phyloP scores from a whole-genome alignment of 108 stramenopile genomes.

The Asterionellopsis glacialis region DNA sequence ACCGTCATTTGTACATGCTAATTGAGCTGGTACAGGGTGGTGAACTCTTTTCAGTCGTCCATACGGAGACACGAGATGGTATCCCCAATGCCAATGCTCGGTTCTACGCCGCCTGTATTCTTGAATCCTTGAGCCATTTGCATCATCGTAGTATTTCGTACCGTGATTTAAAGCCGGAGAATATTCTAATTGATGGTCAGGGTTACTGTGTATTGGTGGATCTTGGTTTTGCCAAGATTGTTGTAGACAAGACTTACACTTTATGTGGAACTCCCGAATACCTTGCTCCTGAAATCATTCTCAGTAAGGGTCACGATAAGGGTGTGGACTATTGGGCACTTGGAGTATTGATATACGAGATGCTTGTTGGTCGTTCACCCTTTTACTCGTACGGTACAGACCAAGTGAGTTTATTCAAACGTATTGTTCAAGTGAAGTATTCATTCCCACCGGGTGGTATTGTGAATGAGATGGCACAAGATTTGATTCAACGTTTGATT shows the following conservation, averaged over 20 bases:
- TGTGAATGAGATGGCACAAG: conserved; percentile 83
- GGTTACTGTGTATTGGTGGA: conserved; percentile 98
- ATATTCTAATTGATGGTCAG: conserved; percentile 83
- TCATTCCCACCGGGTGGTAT: conserved; percentile 82
- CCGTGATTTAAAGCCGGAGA: conserved; percentile 90
- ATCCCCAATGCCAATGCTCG: conserved; percentile 84
- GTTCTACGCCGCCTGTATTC: conserved; percentile 86
- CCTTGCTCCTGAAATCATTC: conserved; percentile 97
- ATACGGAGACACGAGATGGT: conserved; percentile 86
- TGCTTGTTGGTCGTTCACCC: conserved; percentile 95
- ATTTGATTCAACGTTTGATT: conserved; percentile 85
- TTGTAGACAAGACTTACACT: conserved; percentile 96
- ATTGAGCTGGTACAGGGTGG: conserved; percentile 92
- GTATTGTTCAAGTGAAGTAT: conserved; percentile 92
- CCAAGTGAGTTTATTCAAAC: conserved; percentile 93
- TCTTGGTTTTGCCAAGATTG: conserved; percentile 98
- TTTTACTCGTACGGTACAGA: conserved; percentile 94
- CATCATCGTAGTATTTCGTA: conserved; percentile 71
- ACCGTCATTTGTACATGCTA: conserved; percentile 85
- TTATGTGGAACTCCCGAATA: conserved; percentile 98
- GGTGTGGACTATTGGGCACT: conserved; percentile 99
- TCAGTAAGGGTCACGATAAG: conserved; percentile 97
- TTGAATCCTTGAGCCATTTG: conserved; percentile 57
- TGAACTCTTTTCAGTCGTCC: conserved; percentile 90
- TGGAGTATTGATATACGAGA: conserved; percentile 97